These are phyloP conservation scores for Diaporthe destruens DNA, from an alignment of 2,329 filamentous ascomycete species.

Conservation along the genomic window DNA sequence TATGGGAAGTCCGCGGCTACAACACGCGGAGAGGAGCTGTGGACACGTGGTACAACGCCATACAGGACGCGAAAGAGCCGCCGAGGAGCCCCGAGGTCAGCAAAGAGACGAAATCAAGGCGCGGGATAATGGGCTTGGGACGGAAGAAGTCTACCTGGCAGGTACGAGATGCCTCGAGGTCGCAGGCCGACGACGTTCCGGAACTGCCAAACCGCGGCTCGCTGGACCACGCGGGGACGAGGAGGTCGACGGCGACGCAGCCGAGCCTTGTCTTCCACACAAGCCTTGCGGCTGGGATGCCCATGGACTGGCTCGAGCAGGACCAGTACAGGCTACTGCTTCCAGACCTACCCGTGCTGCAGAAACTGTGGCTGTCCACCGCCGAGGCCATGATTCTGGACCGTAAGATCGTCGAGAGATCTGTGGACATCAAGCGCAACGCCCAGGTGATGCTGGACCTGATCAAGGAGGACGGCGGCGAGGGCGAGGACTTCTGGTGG, in stretches of 20 bases:
- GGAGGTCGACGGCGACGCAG: conserved; percentile 43
- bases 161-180: conserved; percentile 50
- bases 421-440: conserved; percentile 73
- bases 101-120: conserved; percentile 60
- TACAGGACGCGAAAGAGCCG: conserved; percentile 49
- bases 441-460: conserved; percentile 72
- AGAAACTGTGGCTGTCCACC: conserved; percentile 73
- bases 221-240: conserved; percentile 39
- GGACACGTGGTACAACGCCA: conserved; percentile 69
- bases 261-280: conserved; percentile 67
- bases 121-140: conserved; percentile 66
- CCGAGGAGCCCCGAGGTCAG: conserved; percentile 56
- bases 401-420: conserved; percentile 67
- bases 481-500: conserved; percentile 73
- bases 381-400: conserved; percentile 73
- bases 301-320: conserved; percentile 67
- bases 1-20: conserved; percentile 77
- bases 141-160: conserved; percentile 68
- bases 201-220: conserved; percentile 26
- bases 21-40: conserved; percentile 70
- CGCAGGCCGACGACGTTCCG: conserved; percentile 40
- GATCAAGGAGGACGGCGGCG: conserved; percentile 71
- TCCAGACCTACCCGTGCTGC: conserved; percentile 67
- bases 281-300: conserved; percentile 71
- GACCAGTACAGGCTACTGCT: conserved; percentile 66